Percentiles rank a stretch among this genome's conserved stretches.
Evolutionary conservation across 495 filamentous ascomycete species (phyloP).

Genomic region (Oidiodendron maius): DNA sequence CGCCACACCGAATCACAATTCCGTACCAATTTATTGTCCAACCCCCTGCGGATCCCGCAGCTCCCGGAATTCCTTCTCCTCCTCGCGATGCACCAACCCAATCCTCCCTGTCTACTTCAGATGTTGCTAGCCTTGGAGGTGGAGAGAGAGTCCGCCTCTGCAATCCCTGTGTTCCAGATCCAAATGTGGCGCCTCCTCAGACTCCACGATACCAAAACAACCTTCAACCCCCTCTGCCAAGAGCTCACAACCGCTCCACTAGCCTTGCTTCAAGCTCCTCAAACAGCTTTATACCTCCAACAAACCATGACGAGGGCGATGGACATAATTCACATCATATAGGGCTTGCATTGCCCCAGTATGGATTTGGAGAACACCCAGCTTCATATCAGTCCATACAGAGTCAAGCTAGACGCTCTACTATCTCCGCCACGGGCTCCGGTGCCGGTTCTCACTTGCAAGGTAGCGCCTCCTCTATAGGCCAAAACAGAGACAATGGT

Average conservation of each 20-base stretch:
- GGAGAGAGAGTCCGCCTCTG: slow-evolving; percentile 87
- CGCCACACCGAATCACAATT: slow-evolving; percentile 92
- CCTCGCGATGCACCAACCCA: slow-evolving; percentile 6
- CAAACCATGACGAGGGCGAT: no score
- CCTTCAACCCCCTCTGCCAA: slow-evolving; percentile 8
- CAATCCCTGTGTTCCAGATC: slow-evolving; percentile 92
- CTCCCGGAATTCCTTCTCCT: slow-evolving; percentile 4
- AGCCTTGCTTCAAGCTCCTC: slow-evolving; percentile 5
- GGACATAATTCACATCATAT: no score
- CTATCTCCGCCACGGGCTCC: no score
- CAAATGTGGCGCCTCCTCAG: slow-evolving; percentile 62
- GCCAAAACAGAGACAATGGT: no score
- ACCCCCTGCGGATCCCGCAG: slow-evolving; percentile 48
- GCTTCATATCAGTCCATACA: no score
- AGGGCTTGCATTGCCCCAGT: no score
- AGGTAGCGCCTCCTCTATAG: no score
- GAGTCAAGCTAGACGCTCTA: no score
- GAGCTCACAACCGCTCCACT: slow-evolving; percentile 11
- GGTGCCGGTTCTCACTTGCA: no score
- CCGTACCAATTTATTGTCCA: slow-evolving; percentile 89
- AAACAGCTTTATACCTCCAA: no score
- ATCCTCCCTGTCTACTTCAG: no score
- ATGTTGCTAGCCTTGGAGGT: slow-evolving; percentile 42
- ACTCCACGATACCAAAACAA: slow-evolving; percentile 4
- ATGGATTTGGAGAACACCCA: no score